A percentile compares a stretch with the other conserved stretches of the same genome.
Evolutionary conservation across 805 yeast species (phyloP).

Genomic region (Spathaspora hagerdaliae): DNA sequence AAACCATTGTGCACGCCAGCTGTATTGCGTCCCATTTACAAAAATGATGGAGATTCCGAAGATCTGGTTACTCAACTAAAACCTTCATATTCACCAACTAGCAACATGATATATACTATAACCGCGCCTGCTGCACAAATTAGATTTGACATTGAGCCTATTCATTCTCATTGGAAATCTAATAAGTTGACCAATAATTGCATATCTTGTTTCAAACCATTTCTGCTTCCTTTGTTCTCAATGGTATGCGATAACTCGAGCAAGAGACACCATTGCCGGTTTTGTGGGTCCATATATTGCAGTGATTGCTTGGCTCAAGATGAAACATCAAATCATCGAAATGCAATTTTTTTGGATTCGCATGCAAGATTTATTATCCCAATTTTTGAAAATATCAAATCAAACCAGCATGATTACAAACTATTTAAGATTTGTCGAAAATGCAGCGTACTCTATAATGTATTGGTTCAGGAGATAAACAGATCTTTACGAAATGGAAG

Average conservation of each 20-base stretch:
- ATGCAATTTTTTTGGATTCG: slow-evolving; percentile 16
- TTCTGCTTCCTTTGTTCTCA: slow-evolving; percentile 10
- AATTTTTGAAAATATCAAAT: slow-evolving; percentile 16
- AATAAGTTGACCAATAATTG: slow-evolving; percentile 39
- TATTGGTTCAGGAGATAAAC: slow-evolving; percentile 4
- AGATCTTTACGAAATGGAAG: background rate
- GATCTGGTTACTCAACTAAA: background rate
- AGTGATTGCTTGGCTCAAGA: slow-evolving; percentile 7
- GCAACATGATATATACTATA: slow-evolving; percentile 1
- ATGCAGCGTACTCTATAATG: slow-evolving; percentile 23
- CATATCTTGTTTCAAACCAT: slow-evolving; percentile 35
- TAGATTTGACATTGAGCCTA: slow-evolving; percentile 34
- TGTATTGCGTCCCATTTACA: slow-evolving; percentile 40
- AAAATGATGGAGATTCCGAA: background rate
- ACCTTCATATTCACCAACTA: background rate
- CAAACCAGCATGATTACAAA: slow-evolving; percentile 10
- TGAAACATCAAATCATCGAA: background rate
- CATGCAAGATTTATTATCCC: slow-evolving; percentile 35
- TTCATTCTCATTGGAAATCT: slow-evolving; percentile 51
- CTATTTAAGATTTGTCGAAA: slow-evolving; percentile 30
- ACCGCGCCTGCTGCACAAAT: background rate
- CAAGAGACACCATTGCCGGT: slow-evolving; percentile 46
- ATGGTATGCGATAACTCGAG: slow-evolving; percentile 1
- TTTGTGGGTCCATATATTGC: slow-evolving; percentile 48
- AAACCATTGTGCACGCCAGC: slow-evolving; percentile 50